A percentile compares a stretch with the other conserved stretches of the same genome.
phyloP scores from a whole-genome alignment of 805 yeast species.

The Cyberlindnera mississippiensis region DNA sequence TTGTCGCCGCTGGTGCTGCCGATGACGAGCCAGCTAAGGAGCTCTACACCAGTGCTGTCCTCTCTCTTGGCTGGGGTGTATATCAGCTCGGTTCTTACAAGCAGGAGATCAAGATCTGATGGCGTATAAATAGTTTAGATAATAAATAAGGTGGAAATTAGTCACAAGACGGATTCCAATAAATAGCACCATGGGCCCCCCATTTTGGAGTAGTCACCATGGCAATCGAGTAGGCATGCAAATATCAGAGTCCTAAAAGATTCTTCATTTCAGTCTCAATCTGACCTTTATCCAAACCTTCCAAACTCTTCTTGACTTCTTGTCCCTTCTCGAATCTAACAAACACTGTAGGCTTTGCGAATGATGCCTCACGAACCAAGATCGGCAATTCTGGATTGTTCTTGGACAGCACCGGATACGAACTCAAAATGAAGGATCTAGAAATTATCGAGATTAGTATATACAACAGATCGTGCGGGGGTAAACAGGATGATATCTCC shows the following conservation, averaged over 20 bases:
- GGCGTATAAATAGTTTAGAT: constrained; percentile 2
- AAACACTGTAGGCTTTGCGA: constrained; percentile 63
- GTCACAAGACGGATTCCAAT: no score
- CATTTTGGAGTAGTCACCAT: no score
- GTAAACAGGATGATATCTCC: background rate
- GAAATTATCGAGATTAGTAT: background rate
- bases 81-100: constrained; percentile 42
- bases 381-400: constrained; percentile 67
- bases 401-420: constrained; percentile 63
- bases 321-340: constrained; percentile 57
- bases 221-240: no score
- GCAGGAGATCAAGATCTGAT: background rate
- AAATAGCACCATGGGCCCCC: no score
- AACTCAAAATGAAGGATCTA: constrained; percentile 55
- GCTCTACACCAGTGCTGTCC: constrained; percentile 40
- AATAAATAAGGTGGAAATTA: no score
- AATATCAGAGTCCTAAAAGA: constrained; percentile 12
- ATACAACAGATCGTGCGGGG: background rate
- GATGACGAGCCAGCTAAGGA: constrained; percentile 39
- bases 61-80: constrained; percentile 67
- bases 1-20: constrained; percentile 55
- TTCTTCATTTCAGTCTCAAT: constrained; percentile 25
- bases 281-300: constrained; percentile 29
- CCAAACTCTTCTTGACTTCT: constrained; percentile 33
- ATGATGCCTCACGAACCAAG: constrained; percentile 67